These are phyloP conservation scores for Salmacisia buchloeana DNA, from an alignment of 1,284 basidiomycete genomes.

Conservation along the genomic window DNA sequence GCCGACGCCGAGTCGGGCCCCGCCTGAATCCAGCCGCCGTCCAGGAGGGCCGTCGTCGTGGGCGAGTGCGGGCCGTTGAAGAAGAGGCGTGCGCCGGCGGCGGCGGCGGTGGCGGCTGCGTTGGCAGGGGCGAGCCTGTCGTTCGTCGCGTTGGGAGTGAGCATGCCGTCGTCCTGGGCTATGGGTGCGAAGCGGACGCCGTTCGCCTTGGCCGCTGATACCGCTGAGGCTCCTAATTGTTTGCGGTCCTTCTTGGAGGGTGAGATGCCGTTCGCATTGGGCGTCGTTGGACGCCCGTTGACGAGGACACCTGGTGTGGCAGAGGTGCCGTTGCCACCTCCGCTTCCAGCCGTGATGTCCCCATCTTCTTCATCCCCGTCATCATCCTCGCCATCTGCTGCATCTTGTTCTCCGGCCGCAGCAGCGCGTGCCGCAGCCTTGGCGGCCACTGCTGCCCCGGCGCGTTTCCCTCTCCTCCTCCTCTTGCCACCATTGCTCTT, in stretches of 20 bases:
- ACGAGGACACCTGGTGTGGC: not conserved
- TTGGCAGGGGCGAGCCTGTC: too few species aligned
- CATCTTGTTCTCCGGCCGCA: conserved; percentile 61
- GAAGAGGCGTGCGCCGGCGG: not conserved
- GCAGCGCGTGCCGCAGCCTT: conserved; percentile 55
- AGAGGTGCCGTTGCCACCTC: not conserved
- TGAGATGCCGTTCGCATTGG: too few species aligned
- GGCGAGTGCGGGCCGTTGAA: not conserved
- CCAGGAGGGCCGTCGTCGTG: conserved; percentile 11
- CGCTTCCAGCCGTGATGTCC: not conserved
- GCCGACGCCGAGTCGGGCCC: conserved; percentile 12
- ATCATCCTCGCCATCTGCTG: conserved; percentile 52
- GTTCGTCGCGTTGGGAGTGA: not conserved
- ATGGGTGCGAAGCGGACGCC: not conserved
- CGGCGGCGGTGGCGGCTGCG: not conserved
- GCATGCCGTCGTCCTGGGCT: not conserved
- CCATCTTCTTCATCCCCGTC: conserved; percentile 50
- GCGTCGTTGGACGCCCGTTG: not conserved
- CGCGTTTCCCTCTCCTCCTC: conserved; percentile 25
- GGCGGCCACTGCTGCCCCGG: conserved; percentile 36
- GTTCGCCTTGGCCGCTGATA: too few species aligned
- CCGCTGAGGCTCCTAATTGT: too few species aligned
- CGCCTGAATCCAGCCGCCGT: conserved; percentile 25
- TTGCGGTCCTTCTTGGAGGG: too few species aligned
- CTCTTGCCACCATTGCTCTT: conserved; percentile 8